Evolutionary conservation across 352 stramenopile genomes (phyloP), one percentile per base, ranked within the genome.

Genomic region (Pythium utonaiense): DNA sequence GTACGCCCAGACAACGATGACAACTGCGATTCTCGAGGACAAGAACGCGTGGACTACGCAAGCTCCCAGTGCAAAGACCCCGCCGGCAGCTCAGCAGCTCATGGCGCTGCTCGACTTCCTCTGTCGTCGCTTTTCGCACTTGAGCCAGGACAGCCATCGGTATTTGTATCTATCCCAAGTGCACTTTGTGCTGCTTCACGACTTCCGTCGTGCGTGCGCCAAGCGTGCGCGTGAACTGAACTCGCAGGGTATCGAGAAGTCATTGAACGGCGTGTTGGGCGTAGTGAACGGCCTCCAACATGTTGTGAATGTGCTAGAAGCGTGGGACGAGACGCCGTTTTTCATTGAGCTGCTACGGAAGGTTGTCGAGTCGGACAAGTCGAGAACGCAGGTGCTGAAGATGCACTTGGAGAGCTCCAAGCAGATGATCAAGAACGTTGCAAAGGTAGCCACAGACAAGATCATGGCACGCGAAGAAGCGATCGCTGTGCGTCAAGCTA

Each of bases 121-220:
- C 6, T 89, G 73, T 19, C 75, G 74, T 3, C 79, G 83, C 10
- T 89, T 93, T 33, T 67, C 67, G 13, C 66, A 76, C 25, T 88
- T 93, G 66, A 73, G 70, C 28, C 82, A 69, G 8, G 77, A 88
- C 21, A 71, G 88, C 47, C 78, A 89, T 49, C 70, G 80, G 3
- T 91, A 89, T 44, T n/a, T 93, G 58, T 93, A 93, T 61, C 70
- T 93, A 9, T 77, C 79, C 30, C 80, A 93, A 49, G 83, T 93
- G 40, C 72, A 86, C 27, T 62, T 85, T 17, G 66, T 68, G 24
- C 60, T 92, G 48, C 62, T 92, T 6, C 36, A 64, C 12, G 54
- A 64, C 3, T 69, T 78, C 27, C 44, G 67, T 19, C 54, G 44
- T 0, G 45, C 56, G 16, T 76, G 70, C 30, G 28, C 52, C 17